phyloP scores from a whole-genome alignment of 2,329 filamentous ascomycete genomes.

The Hansfordia pulvinata region DNA sequence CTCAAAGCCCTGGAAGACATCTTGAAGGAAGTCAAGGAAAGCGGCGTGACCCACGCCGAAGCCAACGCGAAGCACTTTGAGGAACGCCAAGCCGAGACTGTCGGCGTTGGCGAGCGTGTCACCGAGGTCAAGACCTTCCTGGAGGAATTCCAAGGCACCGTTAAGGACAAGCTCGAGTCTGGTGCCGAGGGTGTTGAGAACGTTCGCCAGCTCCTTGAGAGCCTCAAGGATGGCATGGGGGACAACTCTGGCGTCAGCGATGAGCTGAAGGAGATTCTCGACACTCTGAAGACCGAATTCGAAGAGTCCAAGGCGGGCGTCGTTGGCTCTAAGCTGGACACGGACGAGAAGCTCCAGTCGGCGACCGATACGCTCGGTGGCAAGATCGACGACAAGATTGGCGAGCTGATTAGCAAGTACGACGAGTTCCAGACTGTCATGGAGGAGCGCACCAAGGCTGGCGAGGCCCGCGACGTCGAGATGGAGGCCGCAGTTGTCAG shows the following conservation, averaged over 20 bases:
- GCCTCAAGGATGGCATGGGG: slow-evolving; percentile 47
- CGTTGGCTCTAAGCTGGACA: slow-evolving; percentile 68
- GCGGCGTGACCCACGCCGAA: slow-evolving; percentile 52
- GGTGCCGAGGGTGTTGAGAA: slow-evolving; percentile 60
- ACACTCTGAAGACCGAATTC: slow-evolving; percentile 72
- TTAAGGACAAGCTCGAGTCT: slow-evolving; percentile 65
- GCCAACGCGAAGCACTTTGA: slow-evolving; percentile 68
- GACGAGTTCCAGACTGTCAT: slow-evolving; percentile 68
- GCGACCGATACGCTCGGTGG: slow-evolving; percentile 37
- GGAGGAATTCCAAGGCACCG: slow-evolving; percentile 62
- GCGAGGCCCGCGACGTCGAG: slow-evolving; percentile 59
- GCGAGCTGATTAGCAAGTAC: slow-evolving; percentile 72
- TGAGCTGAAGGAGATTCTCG: slow-evolving; percentile 59
- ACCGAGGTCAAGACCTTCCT: slow-evolving; percentile 66
- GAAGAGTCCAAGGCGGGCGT: slow-evolving; percentile 74
- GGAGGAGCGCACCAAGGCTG: slow-evolving; percentile 59
- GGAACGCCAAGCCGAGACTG: slow-evolving; percentile 72
- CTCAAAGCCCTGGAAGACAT: slow-evolving; percentile 56
- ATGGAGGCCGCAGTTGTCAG: slow-evolving; percentile 60
- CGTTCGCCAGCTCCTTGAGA: slow-evolving; percentile 56
- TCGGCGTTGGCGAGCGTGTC: slow-evolving; percentile 64
- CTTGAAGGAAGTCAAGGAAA: slow-evolving; percentile 60
- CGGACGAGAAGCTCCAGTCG: slow-evolving; percentile 61
- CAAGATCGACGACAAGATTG: slow-evolving; percentile 53
- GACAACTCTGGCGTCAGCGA: slow-evolving; percentile 42